Conservation (phyloP, 2,329 filamentous ascomycete genomes). For the Aschersonia sp. region DNA sequence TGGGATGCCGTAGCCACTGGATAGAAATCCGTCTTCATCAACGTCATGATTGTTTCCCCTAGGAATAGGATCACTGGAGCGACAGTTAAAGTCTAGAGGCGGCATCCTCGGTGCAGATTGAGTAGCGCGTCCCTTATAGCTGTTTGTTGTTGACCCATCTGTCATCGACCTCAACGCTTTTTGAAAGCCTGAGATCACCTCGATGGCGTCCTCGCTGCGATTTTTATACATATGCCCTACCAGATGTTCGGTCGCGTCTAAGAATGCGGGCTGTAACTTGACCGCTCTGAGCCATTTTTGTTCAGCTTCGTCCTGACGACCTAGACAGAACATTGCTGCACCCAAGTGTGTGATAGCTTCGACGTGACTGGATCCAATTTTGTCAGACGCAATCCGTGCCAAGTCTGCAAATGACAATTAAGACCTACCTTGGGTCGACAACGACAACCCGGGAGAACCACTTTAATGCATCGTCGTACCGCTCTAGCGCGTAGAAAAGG, state of each 20-base stretch:
- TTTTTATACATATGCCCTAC: constrained; percentile 79
- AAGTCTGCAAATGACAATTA: constrained; percentile 15
- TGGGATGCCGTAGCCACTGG: constrained; percentile 62
- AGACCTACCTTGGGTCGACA: constrained; percentile 38
- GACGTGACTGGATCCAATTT: constrained; percentile 47
- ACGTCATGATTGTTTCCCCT: not conserved
- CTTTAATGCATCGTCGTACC: constrained; percentile 61
- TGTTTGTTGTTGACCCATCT: not conserved
- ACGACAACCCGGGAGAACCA: constrained; percentile 55
- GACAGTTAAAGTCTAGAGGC: too few species aligned
- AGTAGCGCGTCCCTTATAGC: not conserved
- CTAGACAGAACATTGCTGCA: constrained; percentile 72
- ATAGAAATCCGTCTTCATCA: constrained; percentile 15
- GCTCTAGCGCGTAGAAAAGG: constrained; percentile 75
- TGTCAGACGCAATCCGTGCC: constrained; percentile 1
- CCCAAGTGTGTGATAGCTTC: constrained; percentile 91
- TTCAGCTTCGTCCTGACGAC: constrained; percentile 71
- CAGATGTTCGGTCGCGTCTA: constrained; percentile 90
- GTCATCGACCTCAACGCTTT: constrained; percentile 37
- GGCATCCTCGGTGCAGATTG: not conserved
- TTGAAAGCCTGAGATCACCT: constrained; percentile 77
- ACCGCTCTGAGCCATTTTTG: constrained; percentile 77
- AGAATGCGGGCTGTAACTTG: constrained; percentile 68
- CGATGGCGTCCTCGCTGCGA: constrained; percentile 69
- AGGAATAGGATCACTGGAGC: not conserved